Conservation (phyloP, 139 green algal genomes). For the Bryopsis sp. region DNA sequence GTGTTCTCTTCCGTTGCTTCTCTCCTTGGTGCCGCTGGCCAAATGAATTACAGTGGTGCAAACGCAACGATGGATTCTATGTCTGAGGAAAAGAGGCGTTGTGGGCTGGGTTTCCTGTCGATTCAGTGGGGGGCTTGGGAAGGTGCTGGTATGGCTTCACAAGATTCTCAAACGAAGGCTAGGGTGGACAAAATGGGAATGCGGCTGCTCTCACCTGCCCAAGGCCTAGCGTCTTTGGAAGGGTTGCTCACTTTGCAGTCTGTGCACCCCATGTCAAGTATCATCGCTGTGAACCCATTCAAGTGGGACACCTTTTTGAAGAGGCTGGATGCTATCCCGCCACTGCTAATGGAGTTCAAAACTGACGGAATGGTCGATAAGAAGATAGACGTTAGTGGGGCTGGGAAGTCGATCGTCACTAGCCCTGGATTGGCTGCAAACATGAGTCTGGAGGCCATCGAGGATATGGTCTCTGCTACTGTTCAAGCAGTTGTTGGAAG, state of each 20-base stretch:
- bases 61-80: constrained; percentile 56
- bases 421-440: background rate
- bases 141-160: constrained; percentile 41
- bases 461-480: constrained; percentile 19
- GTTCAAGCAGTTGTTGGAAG: constrained; percentile 33
- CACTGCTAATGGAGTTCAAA: constrained; percentile 28
- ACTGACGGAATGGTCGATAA: background rate
- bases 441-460: background rate
- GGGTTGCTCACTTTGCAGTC: background rate
- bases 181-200: constrained; percentile 49
- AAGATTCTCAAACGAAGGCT: constrained; percentile 27
- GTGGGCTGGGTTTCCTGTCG: constrained; percentile 34
- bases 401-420: background rate
- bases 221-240: constrained; percentile 36
- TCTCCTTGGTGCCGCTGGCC: constrained; percentile 62
- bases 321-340: constrained; percentile 25
- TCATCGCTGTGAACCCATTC: constrained; percentile 52
- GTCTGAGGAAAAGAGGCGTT: constrained; percentile 10
- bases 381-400: background rate
- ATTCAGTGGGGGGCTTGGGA: constrained; percentile 79
- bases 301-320: constrained; percentile 45
- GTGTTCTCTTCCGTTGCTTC: constrained; percentile 58
- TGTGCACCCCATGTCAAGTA: background rate
- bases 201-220: constrained; percentile 32
- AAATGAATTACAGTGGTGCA: constrained; percentile 71